phyloP scores from a whole-genome alignment of 2,329 filamentous ascomycete species.

The Aspergillus sp. region DNA sequence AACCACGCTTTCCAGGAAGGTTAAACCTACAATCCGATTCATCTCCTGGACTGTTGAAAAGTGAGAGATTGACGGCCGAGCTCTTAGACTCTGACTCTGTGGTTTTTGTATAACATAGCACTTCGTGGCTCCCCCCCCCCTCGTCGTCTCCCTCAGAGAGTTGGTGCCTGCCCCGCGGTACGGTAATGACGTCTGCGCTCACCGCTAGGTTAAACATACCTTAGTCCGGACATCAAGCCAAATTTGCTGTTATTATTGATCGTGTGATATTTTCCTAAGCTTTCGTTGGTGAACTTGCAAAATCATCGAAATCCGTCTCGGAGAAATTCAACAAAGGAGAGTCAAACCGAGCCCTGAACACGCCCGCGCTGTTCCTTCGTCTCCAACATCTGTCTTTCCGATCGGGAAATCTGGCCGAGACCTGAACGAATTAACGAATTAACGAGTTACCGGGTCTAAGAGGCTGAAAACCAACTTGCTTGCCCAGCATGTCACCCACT shows the following conservation, averaged over 20 bases:
- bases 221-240: constrained; percentile 25
- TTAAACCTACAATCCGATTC: background rate
- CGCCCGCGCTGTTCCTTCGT: background rate
- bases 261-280: constrained; percentile 10
- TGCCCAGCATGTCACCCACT: constrained; percentile 30
- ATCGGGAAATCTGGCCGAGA: constrained; percentile 21
- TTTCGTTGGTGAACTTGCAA: constrained; percentile 2
- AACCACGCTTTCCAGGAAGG: background rate
- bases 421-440: background rate
- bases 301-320: background rate
- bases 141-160: background rate
- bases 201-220: constrained; percentile 2
- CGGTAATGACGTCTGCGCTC: constrained; percentile 23
- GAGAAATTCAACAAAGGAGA: background rate
- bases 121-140: background rate
- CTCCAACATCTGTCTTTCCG: constrained; percentile 6
- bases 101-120: background rate
- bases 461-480: background rate
- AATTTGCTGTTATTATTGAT: constrained; percentile 13
- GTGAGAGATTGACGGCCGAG: background rate
- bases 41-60: background rate
- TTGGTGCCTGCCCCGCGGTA: constrained; percentile 20
- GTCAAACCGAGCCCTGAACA: background rate
- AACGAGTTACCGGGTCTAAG: background rate
- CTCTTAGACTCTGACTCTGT: background rate